These are phyloP conservation scores for Holtermanniella nyarrowii DNA, from an alignment of 768 basidiomycete genomes.

Conservation along the genomic window DNA sequence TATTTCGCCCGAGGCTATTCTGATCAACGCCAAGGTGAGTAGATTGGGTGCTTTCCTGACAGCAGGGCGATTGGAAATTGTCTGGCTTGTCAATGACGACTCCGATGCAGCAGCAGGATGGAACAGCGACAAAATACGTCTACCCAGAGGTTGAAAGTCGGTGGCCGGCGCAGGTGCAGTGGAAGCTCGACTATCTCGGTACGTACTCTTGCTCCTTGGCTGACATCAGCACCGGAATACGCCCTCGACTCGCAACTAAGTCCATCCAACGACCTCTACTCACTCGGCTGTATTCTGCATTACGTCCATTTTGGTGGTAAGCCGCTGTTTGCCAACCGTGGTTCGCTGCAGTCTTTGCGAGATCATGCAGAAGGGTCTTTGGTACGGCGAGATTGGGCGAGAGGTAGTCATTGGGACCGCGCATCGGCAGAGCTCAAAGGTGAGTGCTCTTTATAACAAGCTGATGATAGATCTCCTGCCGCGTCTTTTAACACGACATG, in stretches of 20 bases:
- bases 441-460: slow-evolving; percentile 6
- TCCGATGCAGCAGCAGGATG: slow-evolving; percentile 57
- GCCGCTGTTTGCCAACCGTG: slow-evolving; percentile 75
- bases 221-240: slow-evolving; percentile 72
- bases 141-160: slow-evolving; percentile 79
- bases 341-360: slow-evolving; percentile 38
- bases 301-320: slow-evolving; percentile 80
- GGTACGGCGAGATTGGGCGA: slow-evolving; percentile 29
- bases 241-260: slow-evolving; percentile 76
- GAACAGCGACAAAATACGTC: slow-evolving; percentile 71
- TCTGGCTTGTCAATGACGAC: slow-evolving; percentile 81
- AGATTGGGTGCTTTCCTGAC: background rate
- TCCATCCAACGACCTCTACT: slow-evolving; percentile 73
- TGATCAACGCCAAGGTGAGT: slow-evolving; percentile 74
- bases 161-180: slow-evolving; percentile 69
- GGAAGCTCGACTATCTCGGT: slow-evolving; percentile 94
- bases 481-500: slow-evolving; percentile 69
- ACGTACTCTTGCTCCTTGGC: slow-evolving; percentile 21
- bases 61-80: slow-evolving; percentile 95
- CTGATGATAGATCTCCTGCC: slow-evolving; percentile 57
- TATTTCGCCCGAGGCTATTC: slow-evolving; percentile 70
- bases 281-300: slow-evolving; percentile 81
- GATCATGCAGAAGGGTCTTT: slow-evolving; percentile 39
- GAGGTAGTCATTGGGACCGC: slow-evolving; percentile 30
- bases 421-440: slow-evolving; percentile 33